phyloP scores from a whole-genome alignment of 208 protist genomes.

The Leishmania braziliensis region DNA sequence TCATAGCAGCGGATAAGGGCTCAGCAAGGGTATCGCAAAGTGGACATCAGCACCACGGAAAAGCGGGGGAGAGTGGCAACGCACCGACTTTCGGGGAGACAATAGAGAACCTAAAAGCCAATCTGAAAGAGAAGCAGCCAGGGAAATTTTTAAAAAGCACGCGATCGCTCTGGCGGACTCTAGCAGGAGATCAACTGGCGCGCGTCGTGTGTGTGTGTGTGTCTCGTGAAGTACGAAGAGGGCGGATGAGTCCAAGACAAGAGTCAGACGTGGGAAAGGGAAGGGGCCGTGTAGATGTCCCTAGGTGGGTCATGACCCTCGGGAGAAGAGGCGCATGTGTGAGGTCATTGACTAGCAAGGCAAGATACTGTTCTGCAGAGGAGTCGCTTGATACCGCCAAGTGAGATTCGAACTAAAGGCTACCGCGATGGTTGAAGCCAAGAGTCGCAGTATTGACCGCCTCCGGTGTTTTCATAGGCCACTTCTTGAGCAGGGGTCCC shows the following conservation, averaged over 20 bases:
- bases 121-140: no score
- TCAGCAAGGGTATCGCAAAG: no score
- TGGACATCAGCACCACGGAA: no score
- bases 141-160: no score
- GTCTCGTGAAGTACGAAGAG: neutral
- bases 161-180: neutral
- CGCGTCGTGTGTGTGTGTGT: neutral
- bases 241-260: neutral
- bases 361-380: neutral
- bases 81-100: no score
- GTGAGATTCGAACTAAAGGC: neutral
- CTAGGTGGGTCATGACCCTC: neutral
- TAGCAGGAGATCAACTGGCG: neutral
- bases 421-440: neutral
- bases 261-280: neutral
- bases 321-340: neutral
- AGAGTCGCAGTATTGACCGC: neutral
- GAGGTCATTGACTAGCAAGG: neutral
- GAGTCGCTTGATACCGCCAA: neutral
- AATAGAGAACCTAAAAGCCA: no score
- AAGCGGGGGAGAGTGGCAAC: no score
- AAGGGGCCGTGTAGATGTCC: neutral
- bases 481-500: neutral
- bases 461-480: neutral
- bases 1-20: no score